Conservation (phyloP, 305 asterid species). For the Rubia peregrina region DNA sequence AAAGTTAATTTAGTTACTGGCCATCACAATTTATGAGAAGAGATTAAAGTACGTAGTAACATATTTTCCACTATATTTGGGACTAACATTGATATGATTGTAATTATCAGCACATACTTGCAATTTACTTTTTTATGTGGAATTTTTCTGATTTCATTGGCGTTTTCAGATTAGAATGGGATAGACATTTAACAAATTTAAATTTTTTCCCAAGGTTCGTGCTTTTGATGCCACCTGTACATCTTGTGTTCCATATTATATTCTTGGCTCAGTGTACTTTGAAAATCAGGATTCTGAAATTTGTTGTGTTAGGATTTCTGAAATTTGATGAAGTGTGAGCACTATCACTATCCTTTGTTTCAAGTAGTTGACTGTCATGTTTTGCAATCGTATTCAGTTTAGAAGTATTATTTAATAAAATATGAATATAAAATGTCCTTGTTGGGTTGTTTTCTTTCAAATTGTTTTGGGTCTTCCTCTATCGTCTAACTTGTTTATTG, state of each 20-base stretch:
- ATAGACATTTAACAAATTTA: neutral
- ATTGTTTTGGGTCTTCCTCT: neutral
- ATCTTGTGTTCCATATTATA: neutral
- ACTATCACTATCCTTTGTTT: neutral
- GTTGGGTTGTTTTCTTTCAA: neutral
- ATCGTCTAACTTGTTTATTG: neutral
- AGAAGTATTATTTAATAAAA: neutral
- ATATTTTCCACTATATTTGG: neutral
- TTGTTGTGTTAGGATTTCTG: neutral
- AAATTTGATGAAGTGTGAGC: neutral
- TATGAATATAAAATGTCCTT: neutral
- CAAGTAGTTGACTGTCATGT: neutral
- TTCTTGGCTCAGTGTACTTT: neutral
- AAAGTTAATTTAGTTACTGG: slow-evolving; percentile 1
- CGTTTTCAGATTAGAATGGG: neutral
- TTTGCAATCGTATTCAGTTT: neutral
- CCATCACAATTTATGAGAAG: neutral
- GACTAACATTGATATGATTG: neutral
- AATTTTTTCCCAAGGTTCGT: neutral
- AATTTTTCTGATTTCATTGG: neutral
- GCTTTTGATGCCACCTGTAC: neutral
- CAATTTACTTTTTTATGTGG: neutral
- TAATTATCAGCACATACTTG: neutral
- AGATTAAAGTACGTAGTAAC: neutral
- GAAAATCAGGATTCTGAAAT: neutral